Percentiles rank a stretch among this genome's conserved stretches.
These are phyloP conservation scores for Vitis riparia DNA, from an alignment of 164 flowering plant genomes.

Conservation along the genomic window DNA sequence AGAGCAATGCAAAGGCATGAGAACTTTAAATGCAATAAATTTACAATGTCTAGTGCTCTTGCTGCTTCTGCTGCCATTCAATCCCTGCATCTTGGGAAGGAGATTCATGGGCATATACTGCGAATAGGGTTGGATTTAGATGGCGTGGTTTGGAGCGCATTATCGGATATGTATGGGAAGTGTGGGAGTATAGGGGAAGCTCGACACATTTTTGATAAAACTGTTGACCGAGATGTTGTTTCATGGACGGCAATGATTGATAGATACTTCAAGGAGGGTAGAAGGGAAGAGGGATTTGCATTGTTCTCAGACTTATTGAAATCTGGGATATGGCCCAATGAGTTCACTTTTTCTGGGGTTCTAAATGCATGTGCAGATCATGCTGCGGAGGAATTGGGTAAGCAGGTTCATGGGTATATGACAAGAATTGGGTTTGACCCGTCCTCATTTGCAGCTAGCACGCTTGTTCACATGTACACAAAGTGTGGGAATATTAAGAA, in stretches of 20 bases:
- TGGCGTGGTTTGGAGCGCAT: slow-evolving; percentile 36
- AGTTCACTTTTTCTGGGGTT: slow-evolving; percentile 33
- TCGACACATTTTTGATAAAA: slow-evolving; percentile 30
- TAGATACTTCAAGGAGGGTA: slow-evolving; percentile 29
- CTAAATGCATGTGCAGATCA: slow-evolving; percentile 34
- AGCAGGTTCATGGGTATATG: slow-evolving; percentile 41
- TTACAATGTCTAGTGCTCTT: slow-evolving; percentile 33
- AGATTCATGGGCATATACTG: slow-evolving; percentile 37
- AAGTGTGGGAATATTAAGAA: slow-evolving; percentile 37
- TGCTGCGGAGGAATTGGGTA: slow-evolving; percentile 32
- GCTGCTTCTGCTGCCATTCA: slow-evolving; percentile 30
- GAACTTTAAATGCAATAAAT: slow-evolving; percentile 23
- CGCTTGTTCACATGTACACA: slow-evolving; percentile 40
- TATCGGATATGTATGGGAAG: slow-evolving; percentile 41
- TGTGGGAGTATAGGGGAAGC: slow-evolving; percentile 42
- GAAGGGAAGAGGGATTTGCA: slow-evolving; percentile 28
- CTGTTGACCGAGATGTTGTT: slow-evolving; percentile 34
- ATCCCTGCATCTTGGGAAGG: slow-evolving; percentile 27
- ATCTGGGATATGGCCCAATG: slow-evolving; percentile 26
- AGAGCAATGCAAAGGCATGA: slow-evolving; percentile 22
- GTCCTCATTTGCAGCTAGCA: slow-evolving; percentile 32
- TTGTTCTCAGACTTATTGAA: slow-evolving; percentile 24
- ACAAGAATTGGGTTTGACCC: slow-evolving; percentile 29
- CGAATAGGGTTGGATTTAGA: slow-evolving; percentile 34
- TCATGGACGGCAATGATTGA: slow-evolving; percentile 49